phyloP scores from a whole-genome alignment of 768 basidiomycete species.

The Lactarius psammicola region DNA sequence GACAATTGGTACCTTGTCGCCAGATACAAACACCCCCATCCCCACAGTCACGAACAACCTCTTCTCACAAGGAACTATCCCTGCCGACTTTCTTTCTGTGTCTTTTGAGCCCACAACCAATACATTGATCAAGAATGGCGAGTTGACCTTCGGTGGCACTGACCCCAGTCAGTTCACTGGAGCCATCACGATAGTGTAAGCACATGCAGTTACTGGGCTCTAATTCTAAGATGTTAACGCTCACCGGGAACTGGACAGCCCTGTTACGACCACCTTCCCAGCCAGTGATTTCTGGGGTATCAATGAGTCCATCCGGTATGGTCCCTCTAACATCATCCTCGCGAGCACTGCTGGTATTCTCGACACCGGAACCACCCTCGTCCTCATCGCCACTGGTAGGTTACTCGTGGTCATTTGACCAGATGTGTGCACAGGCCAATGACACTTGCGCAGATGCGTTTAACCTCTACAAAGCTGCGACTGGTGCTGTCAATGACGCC shows the following conservation, averaged over 20 bases:
- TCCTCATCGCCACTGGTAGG: conserved; percentile 30
- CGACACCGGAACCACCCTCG: conserved; percentile 36
- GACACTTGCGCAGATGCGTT: conserved; percentile 36
- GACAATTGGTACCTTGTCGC: conserved; percentile 44
- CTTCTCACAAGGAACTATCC: conserved; percentile 33
- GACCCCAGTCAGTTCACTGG: conserved; percentile 37
- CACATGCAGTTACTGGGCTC: neutral
- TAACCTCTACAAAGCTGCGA: conserved; percentile 33
- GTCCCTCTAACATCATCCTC: conserved; percentile 29
- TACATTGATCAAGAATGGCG: conserved; percentile 31
- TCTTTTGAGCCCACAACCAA: conserved; percentile 32
- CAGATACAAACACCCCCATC: conserved; percentile 33
- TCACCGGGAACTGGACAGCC: conserved; percentile 22
- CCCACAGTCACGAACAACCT: conserved; percentile 47
- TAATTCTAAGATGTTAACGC: neutral
- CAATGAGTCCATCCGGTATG: conserved; percentile 34
- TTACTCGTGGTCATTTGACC: conserved; percentile 13
- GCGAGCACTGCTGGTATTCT: conserved; percentile 34
- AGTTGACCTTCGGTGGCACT: conserved; percentile 39
- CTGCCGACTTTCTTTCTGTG: conserved; percentile 31
- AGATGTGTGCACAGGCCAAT: conserved; percentile 31
- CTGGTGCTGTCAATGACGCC: conserved; percentile 36
- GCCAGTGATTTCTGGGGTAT: conserved; percentile 35
- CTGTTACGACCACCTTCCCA: conserved; percentile 31
- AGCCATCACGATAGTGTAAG: conserved; percentile 31